Percentiles rank a stretch among this genome's conserved stretches.
These are phyloP conservation scores for Metschnikowia hibisci DNA, from an alignment of 805 yeast genomes.

Conservation along the genomic window DNA sequence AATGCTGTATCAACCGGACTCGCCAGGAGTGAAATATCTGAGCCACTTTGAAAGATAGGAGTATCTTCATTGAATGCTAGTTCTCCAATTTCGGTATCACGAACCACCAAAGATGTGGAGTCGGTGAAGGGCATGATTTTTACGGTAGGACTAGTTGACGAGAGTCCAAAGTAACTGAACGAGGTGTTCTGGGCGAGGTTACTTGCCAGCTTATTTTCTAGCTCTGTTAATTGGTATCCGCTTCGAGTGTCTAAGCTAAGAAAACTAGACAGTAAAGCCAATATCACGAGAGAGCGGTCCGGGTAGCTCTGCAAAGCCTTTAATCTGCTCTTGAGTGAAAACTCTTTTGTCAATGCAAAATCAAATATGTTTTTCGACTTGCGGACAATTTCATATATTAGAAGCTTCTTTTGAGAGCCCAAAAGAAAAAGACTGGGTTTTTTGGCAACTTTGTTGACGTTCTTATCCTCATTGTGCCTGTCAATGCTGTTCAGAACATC, in stretches of 20 bases:
- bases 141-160: slow-evolving; percentile 26
- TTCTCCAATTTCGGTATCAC: slow-evolving; percentile 30
- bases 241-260: slow-evolving; percentile 22
- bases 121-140: slow-evolving; percentile 18
- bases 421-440: slow-evolving; percentile 24
- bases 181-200: slow-evolving; percentile 24
- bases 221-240: slow-evolving; percentile 15
- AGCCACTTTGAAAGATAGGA: slow-evolving; percentile 10
- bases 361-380: slow-evolving; percentile 30
- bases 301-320: slow-evolving; percentile 18
- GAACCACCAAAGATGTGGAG: slow-evolving; percentile 23
- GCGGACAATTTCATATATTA: slow-evolving; percentile 24
- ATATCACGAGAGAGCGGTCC: slow-evolving; percentile 10
- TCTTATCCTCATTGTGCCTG: not conserved
- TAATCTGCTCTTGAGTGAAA: slow-evolving; percentile 29
- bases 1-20: slow-evolving; percentile 26
- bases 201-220: slow-evolving; percentile 19
- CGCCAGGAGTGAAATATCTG: slow-evolving; percentile 23
- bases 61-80: slow-evolving; percentile 11
- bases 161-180: slow-evolving; percentile 39
- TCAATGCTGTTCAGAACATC: not conserved
- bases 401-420: slow-evolving; percentile 29
- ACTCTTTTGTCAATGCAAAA: slow-evolving; percentile 24
- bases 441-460: not conserved
- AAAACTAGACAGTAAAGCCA: slow-evolving; percentile 26